Percentiles rank a stretch among this genome's conserved stretches.
These are phyloP conservation scores for Microbotryum silenes-acaulis DNA, from an alignment of 1,284 basidiomycete species.

Conservation along the genomic window DNA sequence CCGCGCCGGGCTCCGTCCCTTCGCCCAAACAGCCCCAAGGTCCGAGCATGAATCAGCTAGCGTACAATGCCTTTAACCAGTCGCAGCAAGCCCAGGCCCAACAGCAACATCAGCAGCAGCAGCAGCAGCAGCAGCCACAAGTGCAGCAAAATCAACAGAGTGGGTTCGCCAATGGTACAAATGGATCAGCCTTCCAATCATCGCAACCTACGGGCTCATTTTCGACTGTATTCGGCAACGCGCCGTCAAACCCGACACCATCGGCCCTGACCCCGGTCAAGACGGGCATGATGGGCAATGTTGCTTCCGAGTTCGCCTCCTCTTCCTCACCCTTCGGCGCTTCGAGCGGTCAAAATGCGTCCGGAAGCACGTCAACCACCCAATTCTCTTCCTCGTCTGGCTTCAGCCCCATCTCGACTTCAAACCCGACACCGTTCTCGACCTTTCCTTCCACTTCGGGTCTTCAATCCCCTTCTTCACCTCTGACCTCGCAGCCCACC, in stretches of 20 bases:
- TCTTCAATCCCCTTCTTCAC: neutral
- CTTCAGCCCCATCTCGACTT: constrained; percentile 38
- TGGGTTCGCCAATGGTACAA: neutral
- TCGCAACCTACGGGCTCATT: constrained; percentile 39
- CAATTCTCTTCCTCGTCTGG: constrained; percentile 49
- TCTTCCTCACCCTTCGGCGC: neutral
- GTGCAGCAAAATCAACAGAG: constrained; percentile 42
- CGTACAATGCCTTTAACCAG: constrained; percentile 47
- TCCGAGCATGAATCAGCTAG: constrained; percentile 73
- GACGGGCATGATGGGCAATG: constrained; percentile 38
- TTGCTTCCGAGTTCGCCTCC: constrained; percentile 41
- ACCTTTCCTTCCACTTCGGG: constrained; percentile 21
- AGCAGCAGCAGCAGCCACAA: constrained; percentile 39
- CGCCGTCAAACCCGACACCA: constrained; percentile 16
- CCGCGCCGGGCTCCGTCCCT: constrained; percentile 52
- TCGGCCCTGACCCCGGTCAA: constrained; percentile 34
- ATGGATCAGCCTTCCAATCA: constrained; percentile 1
- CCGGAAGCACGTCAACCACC: constrained; percentile 46
- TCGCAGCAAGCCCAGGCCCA: constrained; percentile 34
- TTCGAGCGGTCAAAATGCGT: neutral
- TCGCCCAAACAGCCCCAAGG: constrained; percentile 50
- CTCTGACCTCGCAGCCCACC: constrained; percentile 66
- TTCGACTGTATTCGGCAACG: constrained; percentile 16
- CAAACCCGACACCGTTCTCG: constrained; percentile 34
- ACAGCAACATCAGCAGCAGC: constrained; percentile 37